A percentile compares a stretch with the other conserved stretches of the same genome.
phyloP scores from a whole-genome alignment of 1,284 basidiomycete genomes.

The Rhodotorula sp. region DNA sequence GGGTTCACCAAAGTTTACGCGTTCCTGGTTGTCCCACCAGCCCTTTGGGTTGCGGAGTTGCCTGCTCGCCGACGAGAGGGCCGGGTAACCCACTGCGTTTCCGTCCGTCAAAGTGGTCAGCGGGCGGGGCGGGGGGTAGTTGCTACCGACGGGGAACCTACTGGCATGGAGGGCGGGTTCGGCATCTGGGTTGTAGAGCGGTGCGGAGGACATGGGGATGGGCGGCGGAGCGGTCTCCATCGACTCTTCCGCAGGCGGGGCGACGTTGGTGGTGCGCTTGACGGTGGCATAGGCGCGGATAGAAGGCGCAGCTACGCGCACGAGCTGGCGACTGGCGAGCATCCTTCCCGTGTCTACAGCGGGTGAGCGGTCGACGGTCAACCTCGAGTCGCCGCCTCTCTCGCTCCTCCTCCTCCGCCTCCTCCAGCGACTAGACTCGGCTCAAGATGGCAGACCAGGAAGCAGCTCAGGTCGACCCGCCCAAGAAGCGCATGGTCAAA shows the following conservation, averaged over 20 bases:
- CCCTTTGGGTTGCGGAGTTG: constrained; percentile 35
- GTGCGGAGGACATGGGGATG: constrained; percentile 12
- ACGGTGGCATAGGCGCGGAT: constrained; percentile 16
- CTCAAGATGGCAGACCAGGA: constrained; percentile 6
- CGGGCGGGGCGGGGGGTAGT: neutral
- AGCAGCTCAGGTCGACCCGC: neutral
- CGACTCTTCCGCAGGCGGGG: neutral
- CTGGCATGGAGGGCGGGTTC: constrained; percentile 41
- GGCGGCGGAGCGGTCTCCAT: constrained; percentile 23
- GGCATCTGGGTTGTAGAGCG: constrained; percentile 34
- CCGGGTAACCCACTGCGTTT: constrained; percentile 39
- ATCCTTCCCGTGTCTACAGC: neutral
- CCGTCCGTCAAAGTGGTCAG: neutral
- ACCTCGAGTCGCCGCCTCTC: neutral
- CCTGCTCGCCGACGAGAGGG: constrained; percentile 25
- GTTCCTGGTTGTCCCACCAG: constrained; percentile 45
- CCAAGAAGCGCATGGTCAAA: constrained; percentile 44
- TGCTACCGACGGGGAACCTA: neutral
- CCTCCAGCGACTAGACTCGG: neutral
- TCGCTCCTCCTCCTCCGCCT: neutral
- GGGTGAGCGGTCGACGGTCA: neutral
- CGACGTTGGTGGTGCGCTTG: constrained; percentile 12
- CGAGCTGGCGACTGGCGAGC: constrained; percentile 1
- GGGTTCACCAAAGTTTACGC: constrained; percentile 43
- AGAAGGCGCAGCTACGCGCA: neutral